Evolutionary conservation across 352 stramenopile species (phyloP).

Genomic region (Globisporangium canariense): DNA sequence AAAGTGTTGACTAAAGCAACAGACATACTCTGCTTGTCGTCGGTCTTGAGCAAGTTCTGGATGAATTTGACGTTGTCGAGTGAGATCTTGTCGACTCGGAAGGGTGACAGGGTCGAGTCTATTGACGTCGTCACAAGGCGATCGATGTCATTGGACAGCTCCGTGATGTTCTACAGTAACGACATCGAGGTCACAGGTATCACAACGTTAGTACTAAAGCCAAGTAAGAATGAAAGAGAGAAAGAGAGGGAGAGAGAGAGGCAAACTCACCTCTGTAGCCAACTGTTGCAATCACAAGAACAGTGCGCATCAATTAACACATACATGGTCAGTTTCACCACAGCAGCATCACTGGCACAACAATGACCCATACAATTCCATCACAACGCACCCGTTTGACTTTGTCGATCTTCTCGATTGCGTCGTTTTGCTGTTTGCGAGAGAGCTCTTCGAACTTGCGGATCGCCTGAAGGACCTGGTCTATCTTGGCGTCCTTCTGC

Average conservation of each 20-base stretch:
- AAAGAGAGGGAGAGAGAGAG: not conserved
- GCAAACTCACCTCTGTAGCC: slow-evolving; percentile 25
- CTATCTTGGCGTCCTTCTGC: slow-evolving; percentile 47
- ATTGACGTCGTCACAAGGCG: slow-evolving; percentile 47
- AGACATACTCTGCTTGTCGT: slow-evolving; percentile 28
- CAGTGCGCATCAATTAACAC: not conserved
- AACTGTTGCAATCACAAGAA: slow-evolving; percentile 17
- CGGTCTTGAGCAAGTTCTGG: slow-evolving; percentile 52
- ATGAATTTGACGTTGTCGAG: slow-evolving; percentile 51
- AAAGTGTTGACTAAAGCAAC: not conserved
- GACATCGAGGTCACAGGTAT: not conserved
- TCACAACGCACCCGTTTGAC: slow-evolving; percentile 33
- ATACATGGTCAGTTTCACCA: not conserved
- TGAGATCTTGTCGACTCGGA: slow-evolving; percentile 54
- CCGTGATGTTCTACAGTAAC: slow-evolving; percentile 39
- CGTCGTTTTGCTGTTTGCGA: slow-evolving; percentile 38
- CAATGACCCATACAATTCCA: not conserved
- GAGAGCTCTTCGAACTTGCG: slow-evolving; percentile 41
- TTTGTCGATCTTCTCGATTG: slow-evolving; percentile 45
- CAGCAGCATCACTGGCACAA: not conserved
- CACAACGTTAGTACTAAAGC: not conserved
- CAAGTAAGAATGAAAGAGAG: not conserved
- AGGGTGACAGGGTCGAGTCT: slow-evolving; percentile 46
- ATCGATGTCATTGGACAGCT: slow-evolving; percentile 49
- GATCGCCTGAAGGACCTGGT: slow-evolving; percentile 41